A percentile compares a stretch with the other conserved stretches of the same genome.
These are phyloP conservation scores for Noccaea caerulescens DNA, from an alignment of 345 rosid genomes.

Conservation along the genomic window DNA sequence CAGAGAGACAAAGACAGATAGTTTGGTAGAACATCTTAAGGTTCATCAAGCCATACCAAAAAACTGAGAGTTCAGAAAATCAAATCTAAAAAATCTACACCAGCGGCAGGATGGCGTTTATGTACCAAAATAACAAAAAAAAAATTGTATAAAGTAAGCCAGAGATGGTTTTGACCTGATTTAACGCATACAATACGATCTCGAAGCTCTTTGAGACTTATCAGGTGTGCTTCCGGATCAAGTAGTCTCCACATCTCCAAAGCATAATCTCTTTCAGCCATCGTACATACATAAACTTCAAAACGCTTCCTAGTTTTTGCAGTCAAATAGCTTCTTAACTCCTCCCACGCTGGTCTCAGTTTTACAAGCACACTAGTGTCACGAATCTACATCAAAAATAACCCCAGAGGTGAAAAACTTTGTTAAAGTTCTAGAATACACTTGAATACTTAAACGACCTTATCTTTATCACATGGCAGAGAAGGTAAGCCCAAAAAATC, in stretches of 20 bases:
- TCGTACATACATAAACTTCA: slow-evolving; percentile 98
- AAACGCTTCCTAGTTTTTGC: slow-evolving; percentile 96
- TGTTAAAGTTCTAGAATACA: slow-evolving; percentile 7
- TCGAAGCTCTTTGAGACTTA: slow-evolving; percentile 69
- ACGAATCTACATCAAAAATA: slow-evolving; percentile 63
- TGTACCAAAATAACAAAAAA: too few species aligned
- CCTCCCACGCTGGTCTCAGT: slow-evolving; percentile 98
- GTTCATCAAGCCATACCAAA: slow-evolving; percentile 14
- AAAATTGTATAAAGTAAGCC: slow-evolving; percentile 33
- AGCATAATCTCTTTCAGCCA: slow-evolving; percentile 99
- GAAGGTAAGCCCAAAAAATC: background rate
- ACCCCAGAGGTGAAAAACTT: slow-evolving; percentile 19
- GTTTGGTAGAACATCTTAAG: slow-evolving; percentile 5
- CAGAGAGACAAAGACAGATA: slow-evolving; percentile 15
- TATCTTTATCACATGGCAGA: slow-evolving; percentile 10
- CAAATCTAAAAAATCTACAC: slow-evolving; percentile 22
- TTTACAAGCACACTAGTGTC: slow-evolving; percentile 99
- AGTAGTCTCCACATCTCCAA: slow-evolving; percentile 99
- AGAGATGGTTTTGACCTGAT: slow-evolving; percentile 60
- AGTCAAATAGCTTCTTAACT: slow-evolving; percentile 84
- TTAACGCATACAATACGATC: slow-evolving; percentile 93
- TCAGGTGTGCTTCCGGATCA: slow-evolving; percentile 86
- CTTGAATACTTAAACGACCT: background rate
- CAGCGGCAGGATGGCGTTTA: background rate
- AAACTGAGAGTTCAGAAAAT: slow-evolving; percentile 30